phyloP scores from a whole-genome alignment of 2,329 filamentous ascomycete genomes.

The Paraconiothyrium brasiliense region DNA sequence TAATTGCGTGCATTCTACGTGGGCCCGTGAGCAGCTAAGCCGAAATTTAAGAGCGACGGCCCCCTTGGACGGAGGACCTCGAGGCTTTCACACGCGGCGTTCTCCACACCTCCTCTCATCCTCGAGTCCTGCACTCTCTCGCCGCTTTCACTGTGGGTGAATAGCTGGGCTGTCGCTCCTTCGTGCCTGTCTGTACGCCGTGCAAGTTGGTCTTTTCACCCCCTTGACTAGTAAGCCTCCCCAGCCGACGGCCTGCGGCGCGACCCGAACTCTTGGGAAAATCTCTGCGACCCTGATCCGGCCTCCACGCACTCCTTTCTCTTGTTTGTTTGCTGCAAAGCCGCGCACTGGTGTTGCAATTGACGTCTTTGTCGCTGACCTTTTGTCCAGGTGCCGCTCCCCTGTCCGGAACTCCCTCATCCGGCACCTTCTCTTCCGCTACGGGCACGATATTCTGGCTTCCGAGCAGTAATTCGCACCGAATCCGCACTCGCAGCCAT shows the following conservation, averaged over 20 bases:
- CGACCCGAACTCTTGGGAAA: slow-evolving; percentile 24
- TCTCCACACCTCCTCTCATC: slow-evolving; percentile 33
- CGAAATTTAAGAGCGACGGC: slow-evolving; percentile 37
- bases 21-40: slow-evolving; percentile 36
- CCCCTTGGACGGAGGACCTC: slow-evolving; percentile 39
- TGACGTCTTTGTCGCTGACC: slow-evolving; percentile 15
- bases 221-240: slow-evolving; percentile 45
- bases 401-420: slow-evolving; percentile 21
- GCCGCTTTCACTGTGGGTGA: slow-evolving; percentile 34
- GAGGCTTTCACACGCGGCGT: slow-evolving; percentile 30
- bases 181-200: slow-evolving; percentile 24
- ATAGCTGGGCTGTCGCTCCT: slow-evolving; percentile 47
- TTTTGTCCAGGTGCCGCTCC: slow-evolving; percentile 20
- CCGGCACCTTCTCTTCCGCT: slow-evolving; percentile 23
- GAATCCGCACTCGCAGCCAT: slow-evolving; percentile 51
- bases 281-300: slow-evolving; percentile 33
- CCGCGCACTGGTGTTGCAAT: slow-evolving; percentile 22
- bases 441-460: slow-evolving; percentile 19
- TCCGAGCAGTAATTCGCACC: slow-evolving; percentile 1
- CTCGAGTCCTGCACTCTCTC: slow-evolving; percentile 36
- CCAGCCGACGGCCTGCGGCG: slow-evolving; percentile 22
- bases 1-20: slow-evolving; percentile 43
- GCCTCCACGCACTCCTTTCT: not conserved
- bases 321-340: slow-evolving; percentile 2
- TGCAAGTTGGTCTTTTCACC: slow-evolving; percentile 14